Percentiles rank a stretch among this genome's conserved stretches.
Conservation (phyloP, 768 basidiomycete genomes). For the Cystobasidiopsis lactophilus region DNA sequence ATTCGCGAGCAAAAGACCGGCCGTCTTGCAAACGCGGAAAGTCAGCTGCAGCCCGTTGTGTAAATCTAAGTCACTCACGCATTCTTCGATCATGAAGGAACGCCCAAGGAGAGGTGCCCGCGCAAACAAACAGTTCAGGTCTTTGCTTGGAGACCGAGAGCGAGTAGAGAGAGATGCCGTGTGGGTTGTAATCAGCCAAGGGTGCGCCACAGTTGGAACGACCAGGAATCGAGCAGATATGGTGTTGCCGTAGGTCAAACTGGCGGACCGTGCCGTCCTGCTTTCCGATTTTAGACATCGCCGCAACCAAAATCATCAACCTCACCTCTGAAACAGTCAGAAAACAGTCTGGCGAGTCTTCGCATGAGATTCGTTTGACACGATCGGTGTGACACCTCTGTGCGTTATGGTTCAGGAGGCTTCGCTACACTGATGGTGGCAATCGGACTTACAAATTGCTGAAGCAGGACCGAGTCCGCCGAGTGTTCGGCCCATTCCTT, state of each 20-base stretch:
- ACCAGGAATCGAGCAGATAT: not conserved
- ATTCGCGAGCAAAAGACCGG: conserved; percentile 3
- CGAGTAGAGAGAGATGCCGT: conserved; percentile 11
- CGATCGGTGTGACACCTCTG: conserved; percentile 16
- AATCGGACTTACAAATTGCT: too few species aligned
- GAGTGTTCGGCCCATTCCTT: not conserved
- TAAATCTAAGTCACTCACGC: too few species aligned
- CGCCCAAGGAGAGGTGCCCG: conserved; percentile 13
- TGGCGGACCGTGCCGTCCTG: conserved; percentile 19
- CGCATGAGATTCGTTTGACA: conserved; percentile 17
- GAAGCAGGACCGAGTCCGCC: not conserved
- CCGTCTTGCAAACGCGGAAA: too few species aligned
- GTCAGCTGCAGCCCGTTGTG: too few species aligned
- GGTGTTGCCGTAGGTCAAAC: conserved; percentile 12
- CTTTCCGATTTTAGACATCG: too few species aligned
- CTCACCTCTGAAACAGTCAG: conserved; percentile 19
- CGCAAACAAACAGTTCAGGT: conserved; percentile 18
- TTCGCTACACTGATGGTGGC: too few species aligned
- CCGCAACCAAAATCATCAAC: too few species aligned
- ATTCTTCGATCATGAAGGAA: conserved; percentile 20
- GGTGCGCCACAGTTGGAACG: conserved; percentile 6
- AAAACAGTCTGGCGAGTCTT: conserved; percentile 10
- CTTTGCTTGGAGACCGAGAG: conserved; percentile 11
- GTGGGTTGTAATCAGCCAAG: conserved; percentile 6
- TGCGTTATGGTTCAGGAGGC: too few species aligned